phyloP scores from a whole-genome alignment of 2,329 filamentous ascomycete species.

The Calonectria leucothoes region DNA sequence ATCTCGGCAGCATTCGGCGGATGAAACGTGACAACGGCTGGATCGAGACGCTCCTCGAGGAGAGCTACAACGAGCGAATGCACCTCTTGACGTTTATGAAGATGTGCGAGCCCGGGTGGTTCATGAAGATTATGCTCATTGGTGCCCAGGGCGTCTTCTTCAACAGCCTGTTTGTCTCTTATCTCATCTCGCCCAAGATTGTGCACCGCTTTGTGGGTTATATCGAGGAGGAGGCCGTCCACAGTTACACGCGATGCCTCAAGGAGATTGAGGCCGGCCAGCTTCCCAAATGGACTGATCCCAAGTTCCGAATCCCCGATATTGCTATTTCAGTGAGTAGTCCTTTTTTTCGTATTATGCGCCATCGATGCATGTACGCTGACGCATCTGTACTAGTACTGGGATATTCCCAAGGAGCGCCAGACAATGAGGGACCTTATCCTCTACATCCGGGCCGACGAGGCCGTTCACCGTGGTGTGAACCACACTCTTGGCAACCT shows the following conservation, averaged over 20 bases:
- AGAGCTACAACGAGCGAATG: constrained; percentile 95
- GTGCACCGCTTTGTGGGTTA: constrained; percentile 98
- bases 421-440: constrained; percentile 88
- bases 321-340: constrained; percentile 75
- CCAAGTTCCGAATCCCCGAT: constrained; percentile 81
- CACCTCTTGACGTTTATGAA: constrained; percentile 93
- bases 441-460: constrained; percentile 89
- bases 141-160: constrained; percentile 97
- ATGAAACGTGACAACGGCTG: constrained; percentile 96
- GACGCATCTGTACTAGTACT: constrained; percentile 67
- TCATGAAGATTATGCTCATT: constrained; percentile 93
- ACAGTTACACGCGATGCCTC: constrained; percentile 93
- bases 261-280: constrained; percentile 87
- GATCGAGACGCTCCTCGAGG: constrained; percentile 93
- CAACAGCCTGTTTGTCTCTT: constrained; percentile 91
- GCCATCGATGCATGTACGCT: not conserved
- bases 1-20: constrained; percentile 83
- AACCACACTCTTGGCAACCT: constrained; percentile 96
- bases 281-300: constrained; percentile 81
- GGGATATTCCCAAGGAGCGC: constrained; percentile 89
- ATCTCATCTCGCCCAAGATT: constrained; percentile 86
- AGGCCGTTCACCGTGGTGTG: constrained; percentile 91
- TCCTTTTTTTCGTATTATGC: not conserved
- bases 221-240: constrained; percentile 95
- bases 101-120: constrained; percentile 78